These are phyloP conservation scores for Trichoderma aggressivum DNA, from an alignment of 2,329 filamentous ascomycete genomes.

Conservation along the genomic window DNA sequence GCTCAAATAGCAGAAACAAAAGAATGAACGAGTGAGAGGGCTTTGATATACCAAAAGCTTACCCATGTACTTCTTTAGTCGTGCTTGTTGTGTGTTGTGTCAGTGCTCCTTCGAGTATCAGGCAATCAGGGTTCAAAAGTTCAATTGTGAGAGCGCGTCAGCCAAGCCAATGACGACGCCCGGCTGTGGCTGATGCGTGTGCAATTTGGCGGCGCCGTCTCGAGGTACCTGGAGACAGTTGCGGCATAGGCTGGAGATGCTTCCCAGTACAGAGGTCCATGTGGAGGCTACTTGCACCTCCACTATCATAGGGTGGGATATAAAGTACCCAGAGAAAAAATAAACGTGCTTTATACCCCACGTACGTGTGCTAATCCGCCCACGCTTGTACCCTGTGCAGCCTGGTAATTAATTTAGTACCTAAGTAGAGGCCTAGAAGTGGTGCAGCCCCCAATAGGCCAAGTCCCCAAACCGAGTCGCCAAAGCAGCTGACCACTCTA, in stretches of 20 bases:
- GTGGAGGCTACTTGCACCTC: neutral
- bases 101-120: neutral
- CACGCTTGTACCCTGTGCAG: neutral
- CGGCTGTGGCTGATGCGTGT: conserved; percentile 11
- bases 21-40: neutral
- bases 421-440: neutral
- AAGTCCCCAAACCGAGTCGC: conserved; percentile 1
- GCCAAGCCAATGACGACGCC: conserved; percentile 13
- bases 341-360: conserved; percentile 5
- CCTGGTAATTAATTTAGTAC: neutral
- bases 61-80: neutral
- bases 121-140: too few species aligned
- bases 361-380: neutral
- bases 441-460: conserved; percentile 3
- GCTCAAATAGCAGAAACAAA: neutral
- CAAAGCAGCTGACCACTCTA: conserved; percentile 17
- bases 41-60: neutral
- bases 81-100: neutral
- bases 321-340: neutral
- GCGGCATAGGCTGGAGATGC: neutral
- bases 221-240: neutral
- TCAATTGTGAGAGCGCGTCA: neutral
- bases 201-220: neutral
- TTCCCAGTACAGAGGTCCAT: neutral
- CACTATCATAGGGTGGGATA: fast-evolving